Percentiles rank a stretch among this genome's conserved stretches.
Conservation (phyloP, 371 early-diverging fungal species). For the Apophysomyces ossiformis region DNA sequence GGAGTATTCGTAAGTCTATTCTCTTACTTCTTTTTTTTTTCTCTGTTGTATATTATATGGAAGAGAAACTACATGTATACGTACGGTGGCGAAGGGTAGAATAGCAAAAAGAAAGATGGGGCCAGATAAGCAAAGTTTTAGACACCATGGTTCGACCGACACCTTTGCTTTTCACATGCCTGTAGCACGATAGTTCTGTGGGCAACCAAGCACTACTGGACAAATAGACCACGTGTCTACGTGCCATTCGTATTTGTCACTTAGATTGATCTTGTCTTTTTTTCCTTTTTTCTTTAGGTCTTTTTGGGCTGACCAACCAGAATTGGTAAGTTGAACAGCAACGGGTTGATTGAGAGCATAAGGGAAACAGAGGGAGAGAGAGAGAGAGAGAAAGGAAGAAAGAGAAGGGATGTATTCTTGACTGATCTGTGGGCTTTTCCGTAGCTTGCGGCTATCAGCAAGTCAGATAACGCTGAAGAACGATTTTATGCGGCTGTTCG, state of each 20-base stretch:
- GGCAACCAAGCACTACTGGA: neutral
- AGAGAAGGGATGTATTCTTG: neutral
- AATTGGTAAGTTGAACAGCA: constrained; percentile 34
- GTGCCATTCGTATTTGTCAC: constrained; percentile 4
- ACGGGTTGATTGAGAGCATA: neutral
- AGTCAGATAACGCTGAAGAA: constrained; percentile 64
- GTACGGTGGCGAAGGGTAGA: no score
- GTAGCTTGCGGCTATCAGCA: constrained; percentile 58
- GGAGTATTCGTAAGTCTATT: constrained; percentile 73
- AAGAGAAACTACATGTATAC: no score
- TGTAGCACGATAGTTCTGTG: constrained; percentile 6
- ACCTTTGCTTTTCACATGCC: constrained; percentile 1
- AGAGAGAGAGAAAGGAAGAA: neutral
- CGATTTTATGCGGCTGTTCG: constrained; percentile 74
- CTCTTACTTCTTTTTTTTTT: neutral
- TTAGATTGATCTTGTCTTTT: constrained; percentile 7
- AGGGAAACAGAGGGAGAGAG: neutral
- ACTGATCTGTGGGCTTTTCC: constrained; percentile 2
- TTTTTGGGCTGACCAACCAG: constrained; percentile 54
- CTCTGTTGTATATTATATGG: neutral
- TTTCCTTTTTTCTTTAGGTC: constrained; percentile 29
- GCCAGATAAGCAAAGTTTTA: neutral
- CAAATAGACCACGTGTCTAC: constrained; percentile 5
- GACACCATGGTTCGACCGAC: no score
- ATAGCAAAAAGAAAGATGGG: neutral